phyloP scores from a whole-genome alignment of 1,139 yeast genomes.

The Geotrichum australiense region DNA sequence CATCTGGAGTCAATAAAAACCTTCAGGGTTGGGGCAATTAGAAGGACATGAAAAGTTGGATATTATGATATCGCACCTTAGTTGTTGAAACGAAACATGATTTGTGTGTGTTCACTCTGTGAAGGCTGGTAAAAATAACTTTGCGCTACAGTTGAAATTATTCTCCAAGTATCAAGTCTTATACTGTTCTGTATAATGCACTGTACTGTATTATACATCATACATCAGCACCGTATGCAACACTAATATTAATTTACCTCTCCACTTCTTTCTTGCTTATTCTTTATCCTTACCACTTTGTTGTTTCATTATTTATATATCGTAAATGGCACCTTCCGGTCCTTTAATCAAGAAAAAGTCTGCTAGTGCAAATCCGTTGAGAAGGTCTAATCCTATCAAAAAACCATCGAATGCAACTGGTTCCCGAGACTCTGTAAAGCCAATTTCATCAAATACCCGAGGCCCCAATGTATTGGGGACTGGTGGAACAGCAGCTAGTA shows the following conservation, averaged over 20 bases:
- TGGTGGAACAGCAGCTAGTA: slow-evolving; percentile 14
- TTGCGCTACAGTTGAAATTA: too few relatives aligned
- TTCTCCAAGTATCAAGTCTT: too few relatives aligned
- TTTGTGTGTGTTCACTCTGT: too few relatives aligned
- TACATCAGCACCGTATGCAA: neutral
- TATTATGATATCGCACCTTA: too few relatives aligned
- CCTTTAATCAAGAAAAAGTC: slow-evolving; percentile 10
- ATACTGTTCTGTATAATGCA: too few relatives aligned
- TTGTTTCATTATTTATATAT: neutral
- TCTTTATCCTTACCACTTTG: neutral
- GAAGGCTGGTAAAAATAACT: too few relatives aligned
- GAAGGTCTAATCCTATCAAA: slow-evolving; percentile 14
- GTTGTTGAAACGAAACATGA: too few relatives aligned
- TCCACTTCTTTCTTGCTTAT: neutral
- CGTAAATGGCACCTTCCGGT: slow-evolving; percentile 16
- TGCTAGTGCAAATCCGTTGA: slow-evolving; percentile 15
- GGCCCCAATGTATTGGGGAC: slow-evolving; percentile 13
- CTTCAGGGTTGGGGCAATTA: too few relatives aligned
- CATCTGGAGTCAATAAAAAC: too few relatives aligned
- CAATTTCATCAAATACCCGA: slow-evolving; percentile 7
- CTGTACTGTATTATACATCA: neutral
- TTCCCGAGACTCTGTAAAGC: slow-evolving; percentile 9
- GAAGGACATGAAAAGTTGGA: too few relatives aligned
- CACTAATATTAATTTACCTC: neutral
- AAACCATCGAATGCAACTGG: slow-evolving; percentile 7